These are phyloP conservation scores for Penicillium psychrofluorescens DNA, from an alignment of 495 filamentous ascomycete species.

Conservation along the genomic window DNA sequence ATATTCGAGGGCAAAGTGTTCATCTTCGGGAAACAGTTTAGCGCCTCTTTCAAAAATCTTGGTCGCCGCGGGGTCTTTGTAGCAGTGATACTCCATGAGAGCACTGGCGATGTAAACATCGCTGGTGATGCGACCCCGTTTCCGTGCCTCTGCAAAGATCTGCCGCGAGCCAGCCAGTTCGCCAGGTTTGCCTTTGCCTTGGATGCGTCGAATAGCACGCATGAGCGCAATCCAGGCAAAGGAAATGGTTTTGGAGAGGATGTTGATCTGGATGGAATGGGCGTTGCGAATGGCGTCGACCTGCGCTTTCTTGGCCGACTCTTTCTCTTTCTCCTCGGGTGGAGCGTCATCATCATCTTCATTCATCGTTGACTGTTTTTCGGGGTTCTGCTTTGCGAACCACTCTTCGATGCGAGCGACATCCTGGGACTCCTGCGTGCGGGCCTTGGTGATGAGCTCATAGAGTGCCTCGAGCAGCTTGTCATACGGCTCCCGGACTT, in stretches of 20 bases:
- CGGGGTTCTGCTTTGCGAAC: conserved; percentile 27
- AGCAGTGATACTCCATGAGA: conserved; percentile 88
- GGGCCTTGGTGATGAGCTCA: conserved; percentile 63
- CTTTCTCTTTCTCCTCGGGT: conserved; percentile 45
- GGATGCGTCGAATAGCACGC: conserved; percentile 85
- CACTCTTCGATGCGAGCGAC: conserved; percentile 64
- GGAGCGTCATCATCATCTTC: conserved; percentile 61
- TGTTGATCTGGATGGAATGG: conserved; percentile 59
- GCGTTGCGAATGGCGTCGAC: conserved; percentile 66
- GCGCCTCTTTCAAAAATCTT: conserved; percentile 94
- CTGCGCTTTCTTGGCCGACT: conserved; percentile 52
- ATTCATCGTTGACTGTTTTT: conserved; percentile 43
- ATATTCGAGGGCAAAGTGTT: conserved; percentile 86
- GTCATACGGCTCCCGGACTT: conserved; percentile 76
- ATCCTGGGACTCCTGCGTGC: conserved; percentile 62
- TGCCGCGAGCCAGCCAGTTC: conserved; percentile 70
- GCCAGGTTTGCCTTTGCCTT: conserved; percentile 77
- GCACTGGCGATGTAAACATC: conserved; percentile 92
- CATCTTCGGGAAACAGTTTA: conserved; percentile 86
- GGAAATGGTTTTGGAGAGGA: conserved; percentile 72
- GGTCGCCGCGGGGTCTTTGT: conserved; percentile 82
- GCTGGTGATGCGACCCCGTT: conserved; percentile 75
- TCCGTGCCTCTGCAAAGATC: conserved; percentile 80
- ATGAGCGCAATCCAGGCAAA: conserved; percentile 93
- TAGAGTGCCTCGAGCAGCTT: conserved; percentile 79